A percentile compares a stretch with the other conserved stretches of the same genome.
Conservation (phyloP, 768 basidiomycete genomes). For the Lyophyllum shimeji region DNA sequence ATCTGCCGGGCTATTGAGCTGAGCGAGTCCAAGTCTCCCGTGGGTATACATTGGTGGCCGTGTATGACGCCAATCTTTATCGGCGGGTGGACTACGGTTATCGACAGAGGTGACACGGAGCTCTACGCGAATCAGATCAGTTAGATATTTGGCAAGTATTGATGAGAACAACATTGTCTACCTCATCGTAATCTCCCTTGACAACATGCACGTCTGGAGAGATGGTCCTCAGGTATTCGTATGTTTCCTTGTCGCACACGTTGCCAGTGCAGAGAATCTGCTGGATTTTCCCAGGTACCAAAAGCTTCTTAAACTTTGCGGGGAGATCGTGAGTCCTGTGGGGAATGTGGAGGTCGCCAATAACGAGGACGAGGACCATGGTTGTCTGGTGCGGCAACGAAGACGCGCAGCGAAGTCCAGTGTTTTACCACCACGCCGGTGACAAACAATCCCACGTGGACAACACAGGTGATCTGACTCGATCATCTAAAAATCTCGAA, state of each 20-base stretch:
- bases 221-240: slow-evolving; percentile 94
- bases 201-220: slow-evolving; percentile 91
- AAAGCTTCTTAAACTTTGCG: slow-evolving; percentile 93
- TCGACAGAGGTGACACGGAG: slow-evolving; percentile 74
- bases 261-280: slow-evolving; percentile 98
- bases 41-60: slow-evolving; percentile 91
- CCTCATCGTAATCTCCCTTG: slow-evolving; percentile 95
- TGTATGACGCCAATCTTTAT: slow-evolving; percentile 92
- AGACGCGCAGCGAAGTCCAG: no score
- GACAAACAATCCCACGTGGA: slow-evolving; percentile 5
- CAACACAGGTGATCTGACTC: slow-evolving; percentile 11
- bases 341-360: slow-evolving; percentile 97
- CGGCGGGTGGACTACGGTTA: slow-evolving; percentile 78
- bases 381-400: no score
- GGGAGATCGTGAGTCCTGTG: slow-evolving; percentile 89
- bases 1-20: slow-evolving; percentile 88
- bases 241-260: slow-evolving; percentile 95
- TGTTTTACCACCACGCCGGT: not conserved
- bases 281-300: slow-evolving; percentile 95
- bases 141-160: not conserved
- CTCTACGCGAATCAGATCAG: slow-evolving; percentile 35
- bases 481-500: slow-evolving; percentile 18
- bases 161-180: slow-evolving; percentile 29
- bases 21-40: slow-evolving; percentile 90
- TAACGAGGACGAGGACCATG: slow-evolving; percentile 94